These are phyloP conservation scores for Fusarium sp. DNA, from an alignment of 2,329 filamentous ascomycete species.

Conservation along the genomic window DNA sequence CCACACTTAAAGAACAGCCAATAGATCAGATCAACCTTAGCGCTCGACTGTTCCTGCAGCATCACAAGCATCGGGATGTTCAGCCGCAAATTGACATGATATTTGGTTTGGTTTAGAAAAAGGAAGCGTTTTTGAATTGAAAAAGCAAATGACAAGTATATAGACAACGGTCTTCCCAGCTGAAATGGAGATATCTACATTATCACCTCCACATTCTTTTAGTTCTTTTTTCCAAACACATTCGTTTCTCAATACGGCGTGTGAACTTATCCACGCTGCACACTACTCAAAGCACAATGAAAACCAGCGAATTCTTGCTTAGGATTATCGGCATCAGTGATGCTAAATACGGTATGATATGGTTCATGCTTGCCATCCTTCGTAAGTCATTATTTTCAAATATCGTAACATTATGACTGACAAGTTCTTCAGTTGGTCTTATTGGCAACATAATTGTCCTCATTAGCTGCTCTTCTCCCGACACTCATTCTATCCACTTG, in stretches of 20 bases:
- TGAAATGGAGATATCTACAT: no score
- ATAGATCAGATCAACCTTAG: neutral
- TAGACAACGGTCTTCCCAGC: no score
- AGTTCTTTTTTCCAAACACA: no score
- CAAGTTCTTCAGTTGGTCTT: neutral
- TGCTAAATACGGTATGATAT: neutral
- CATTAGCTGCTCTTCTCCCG: neutral
- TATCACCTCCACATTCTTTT: no score
- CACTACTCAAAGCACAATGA: neutral
- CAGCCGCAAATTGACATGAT: neutral
- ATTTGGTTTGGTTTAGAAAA: neutral
- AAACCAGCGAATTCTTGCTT: neutral
- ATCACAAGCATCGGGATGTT: neutral
- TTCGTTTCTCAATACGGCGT: neutral
- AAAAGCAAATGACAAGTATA: no score
- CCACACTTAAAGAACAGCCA: neutral
- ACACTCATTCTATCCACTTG: neutral
- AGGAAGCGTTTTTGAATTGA: no score
- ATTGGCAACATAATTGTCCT: neutral
- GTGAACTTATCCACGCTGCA: neutral
- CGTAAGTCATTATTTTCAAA: neutral
- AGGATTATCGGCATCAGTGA: neutral
- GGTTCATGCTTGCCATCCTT: slow-evolving; percentile 3
- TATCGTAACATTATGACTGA: neutral
- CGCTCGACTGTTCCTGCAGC: neutral